Evolutionary conservation across 805 yeast genomes (phyloP), one percentile per base, ranked within the genome.

Genomic region (Sugiyamaella boreocaroliniensis): DNA sequence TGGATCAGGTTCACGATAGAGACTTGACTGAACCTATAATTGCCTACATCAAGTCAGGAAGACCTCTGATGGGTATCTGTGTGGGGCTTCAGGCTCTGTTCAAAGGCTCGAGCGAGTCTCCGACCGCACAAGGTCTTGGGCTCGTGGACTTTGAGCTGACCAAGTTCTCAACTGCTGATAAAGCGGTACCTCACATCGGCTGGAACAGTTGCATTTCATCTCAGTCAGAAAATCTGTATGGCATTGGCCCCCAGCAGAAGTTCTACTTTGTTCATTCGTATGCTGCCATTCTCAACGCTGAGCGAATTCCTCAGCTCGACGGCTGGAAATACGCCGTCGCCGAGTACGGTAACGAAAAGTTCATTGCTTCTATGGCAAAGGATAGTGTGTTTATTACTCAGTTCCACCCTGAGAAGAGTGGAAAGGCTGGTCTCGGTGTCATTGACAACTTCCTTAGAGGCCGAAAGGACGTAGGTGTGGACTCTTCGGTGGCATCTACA

Each of bases 391-490:
- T 93, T 70, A 96, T 97, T 43, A 93, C 98, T 0, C 99, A 93
- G 68, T 93, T 93, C 69, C 99, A 93, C 70, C 99, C 99, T n/a
- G 99, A 93, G 66, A 93, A 93, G 68, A 88, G 97, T 2, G 99
- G 99, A 11, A 65, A 74, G 19, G 96, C 96, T 4, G 99, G 99
- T 47, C 73, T 93, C 45, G 77, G 79, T 56, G 81, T 92, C 9
- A 77, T 93, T 53, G 77, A 77, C 53, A 79, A 86, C 26, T 93
- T 93, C 65, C 72, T 93, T 60, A 76, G 76, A 40, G 77, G 76
- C 26, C n/a, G n/a, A n/a, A n/a, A 63, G 68, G 9, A 67, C 29
- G 61, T 69, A 2, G 53, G 49, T 8, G 53, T 70, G 2, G 26
- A 42, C 9, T 20, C 52, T 1, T 46, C 57, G 5, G n/a, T 47